These are phyloP conservation scores for Lizonia empirigonia DNA, from an alignment of 2,329 filamentous ascomycete species.

Conservation along the genomic window DNA sequence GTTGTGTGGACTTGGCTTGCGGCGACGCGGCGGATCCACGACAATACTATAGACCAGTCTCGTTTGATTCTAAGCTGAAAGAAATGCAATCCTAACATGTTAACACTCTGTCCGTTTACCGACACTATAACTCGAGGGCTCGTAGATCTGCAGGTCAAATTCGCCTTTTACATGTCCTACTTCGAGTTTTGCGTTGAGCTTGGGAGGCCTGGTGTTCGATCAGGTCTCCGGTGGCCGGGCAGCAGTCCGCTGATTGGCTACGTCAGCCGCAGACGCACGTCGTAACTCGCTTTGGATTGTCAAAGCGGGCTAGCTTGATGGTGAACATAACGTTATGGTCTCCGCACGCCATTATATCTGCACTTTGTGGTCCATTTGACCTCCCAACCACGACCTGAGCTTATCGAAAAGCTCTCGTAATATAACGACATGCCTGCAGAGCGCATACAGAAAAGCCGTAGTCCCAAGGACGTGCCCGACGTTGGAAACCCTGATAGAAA, in stretches of 20 bases:
- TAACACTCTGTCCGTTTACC: too few relatives aligned
- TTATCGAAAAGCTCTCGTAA: slow-evolving; percentile 12
- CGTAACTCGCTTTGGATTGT: slow-evolving; percentile 4
- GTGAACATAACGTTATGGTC: slow-evolving; percentile 37
- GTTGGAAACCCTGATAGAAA: slow-evolving; percentile 39
- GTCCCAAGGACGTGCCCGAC: slow-evolving; percentile 27
- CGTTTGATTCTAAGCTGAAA: too few relatives aligned
- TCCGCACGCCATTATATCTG: slow-evolving; percentile 11
- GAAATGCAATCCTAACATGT: too few relatives aligned
- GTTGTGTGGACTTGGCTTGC: not conserved
- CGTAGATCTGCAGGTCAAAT: too few relatives aligned
- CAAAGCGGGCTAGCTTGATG: not conserved
- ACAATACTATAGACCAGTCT: too few relatives aligned
- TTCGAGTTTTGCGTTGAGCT: too few relatives aligned
- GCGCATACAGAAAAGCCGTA: slow-evolving; percentile 28
- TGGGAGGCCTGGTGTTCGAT: too few relatives aligned
- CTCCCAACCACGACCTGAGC: not conserved
- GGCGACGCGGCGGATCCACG: too few relatives aligned
- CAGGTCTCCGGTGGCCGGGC: not conserved
- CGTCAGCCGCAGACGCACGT: slow-evolving; percentile 1
- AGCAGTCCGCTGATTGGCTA: slow-evolving; percentile 3
- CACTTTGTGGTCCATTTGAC: not conserved
- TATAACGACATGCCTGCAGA: slow-evolving; percentile 33
- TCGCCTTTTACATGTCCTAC: too few relatives aligned
- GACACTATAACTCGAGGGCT: too few relatives aligned